Base-by-base conservation (phyloP, 129 eudicot genomes). In the Pulicaria dysenterica region DNA sequence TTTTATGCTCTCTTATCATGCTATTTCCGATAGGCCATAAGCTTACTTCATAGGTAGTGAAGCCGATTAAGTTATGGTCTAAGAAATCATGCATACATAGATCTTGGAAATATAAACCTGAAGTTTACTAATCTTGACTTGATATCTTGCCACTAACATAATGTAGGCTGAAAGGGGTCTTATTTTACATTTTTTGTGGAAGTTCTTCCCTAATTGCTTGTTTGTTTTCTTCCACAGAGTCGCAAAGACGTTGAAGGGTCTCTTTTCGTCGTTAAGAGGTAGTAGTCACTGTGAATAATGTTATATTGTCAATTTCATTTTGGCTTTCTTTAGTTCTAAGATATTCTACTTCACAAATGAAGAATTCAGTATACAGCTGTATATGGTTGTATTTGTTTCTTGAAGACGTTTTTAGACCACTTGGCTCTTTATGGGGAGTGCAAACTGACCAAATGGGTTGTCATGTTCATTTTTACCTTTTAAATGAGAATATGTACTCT, bases 221-320 rank as follows among this genome's bases (percentile, higher is more conserved):
- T 62, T 64, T 54, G 40, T 3, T 70, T 73, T 4, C 39, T 42
- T 73, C 68, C 70, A 50, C 83, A 89, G 96, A 86, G 91, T 68
- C 89, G 96, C 16, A 89, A 89, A 76, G 96, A 89, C 76, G 91
- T 89, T 13, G 91, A 89, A 68, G 96, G 96, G 34, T 89, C 96
- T 34, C 83, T 89, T 9, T 89, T 89, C 72, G 96, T 89, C 5
- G 96, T 89, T 12, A 89, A 89, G 58, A 85, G 96, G 96, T 89
- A 36, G 51, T 24, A 47, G 9, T 54, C 47, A 37, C 6, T 61
- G 49, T 50, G 24, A 11, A 43, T n/a, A 10, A 2, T 46, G 37
- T 6, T 73, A 48, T 42, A 10, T 60, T 73, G 10, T 72, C 6
- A 24, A 13, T 16, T 72, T 45, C 45, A 48, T 5, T 14, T 13